Evolutionary conservation across 176 grass and related monocot genomes (phyloP).

Genomic region (Lolium multiflorum): DNA sequence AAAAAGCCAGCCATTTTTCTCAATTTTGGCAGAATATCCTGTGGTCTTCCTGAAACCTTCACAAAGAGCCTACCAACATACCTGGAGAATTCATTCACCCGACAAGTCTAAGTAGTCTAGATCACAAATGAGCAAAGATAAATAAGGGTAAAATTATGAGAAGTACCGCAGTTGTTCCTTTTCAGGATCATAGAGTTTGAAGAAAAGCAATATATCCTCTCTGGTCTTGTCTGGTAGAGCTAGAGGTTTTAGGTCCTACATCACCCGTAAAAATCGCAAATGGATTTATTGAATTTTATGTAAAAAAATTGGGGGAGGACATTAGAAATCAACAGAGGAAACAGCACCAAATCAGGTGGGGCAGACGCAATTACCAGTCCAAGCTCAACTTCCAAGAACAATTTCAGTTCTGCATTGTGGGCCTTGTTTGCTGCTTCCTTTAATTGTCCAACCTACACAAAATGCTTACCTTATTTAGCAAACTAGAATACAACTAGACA

Average conservation of each 20-base stretch:
- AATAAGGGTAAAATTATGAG: slow-evolving; percentile 36
- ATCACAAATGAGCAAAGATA: slow-evolving; percentile 28
- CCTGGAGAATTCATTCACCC: slow-evolving; percentile 57
- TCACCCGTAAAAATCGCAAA: slow-evolving; percentile 29
- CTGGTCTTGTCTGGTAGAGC: slow-evolving; percentile 75
- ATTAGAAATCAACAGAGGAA: neutral
- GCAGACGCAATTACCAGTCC: slow-evolving; percentile 56
- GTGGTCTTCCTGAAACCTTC: slow-evolving; percentile 79
- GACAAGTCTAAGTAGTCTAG: slow-evolving; percentile 31
- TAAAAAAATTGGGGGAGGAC: neutral
- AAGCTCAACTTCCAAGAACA: slow-evolving; percentile 93
- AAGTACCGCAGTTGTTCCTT: slow-evolving; percentile 87
- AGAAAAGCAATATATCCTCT: slow-evolving; percentile 97
- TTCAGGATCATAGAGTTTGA: slow-evolving; percentile 99
- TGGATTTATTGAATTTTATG: slow-evolving; percentile 26
- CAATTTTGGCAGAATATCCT: slow-evolving; percentile 82
- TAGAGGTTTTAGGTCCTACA: slow-evolving; percentile 77
- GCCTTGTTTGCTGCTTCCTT: slow-evolving; percentile 83
- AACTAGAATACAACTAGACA: slow-evolving; percentile 33
- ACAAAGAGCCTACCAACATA: slow-evolving; percentile 94
- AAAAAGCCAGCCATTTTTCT: slow-evolving; percentile 88
- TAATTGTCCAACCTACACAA: slow-evolving; percentile 84
- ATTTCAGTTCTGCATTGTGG: slow-evolving; percentile 77
- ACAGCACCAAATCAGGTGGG: slow-evolving; percentile 11
- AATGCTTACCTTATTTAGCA: slow-evolving; percentile 21